phyloP scores from a whole-genome alignment of 2,329 filamentous ascomycete genomes.

The Plectosphaerella sp. region DNA sequence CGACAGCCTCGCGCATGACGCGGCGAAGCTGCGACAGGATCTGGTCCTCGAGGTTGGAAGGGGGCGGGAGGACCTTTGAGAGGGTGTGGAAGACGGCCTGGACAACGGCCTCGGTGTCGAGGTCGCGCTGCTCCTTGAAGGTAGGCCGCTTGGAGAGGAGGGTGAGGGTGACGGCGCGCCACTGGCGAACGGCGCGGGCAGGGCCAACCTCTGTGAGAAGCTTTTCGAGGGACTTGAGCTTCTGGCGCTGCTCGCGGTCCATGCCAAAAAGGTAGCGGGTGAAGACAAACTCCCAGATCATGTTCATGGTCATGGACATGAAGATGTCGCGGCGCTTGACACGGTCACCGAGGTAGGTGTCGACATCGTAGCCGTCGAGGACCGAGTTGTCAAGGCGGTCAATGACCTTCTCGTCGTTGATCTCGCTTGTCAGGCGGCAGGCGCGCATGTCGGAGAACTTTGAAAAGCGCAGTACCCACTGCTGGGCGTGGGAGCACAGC shows the following conservation, averaged over 20 bases:
- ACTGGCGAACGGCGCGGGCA: conserved; percentile 84
- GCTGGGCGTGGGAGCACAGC: conserved; percentile 91
- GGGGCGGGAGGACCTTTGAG: conserved; percentile 80
- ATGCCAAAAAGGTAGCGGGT: conserved; percentile 97
- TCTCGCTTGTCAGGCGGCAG: conserved; percentile 76
- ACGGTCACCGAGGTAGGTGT: conserved; percentile 81
- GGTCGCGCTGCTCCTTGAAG: conserved; percentile 79
- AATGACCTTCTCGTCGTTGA: conserved; percentile 89
- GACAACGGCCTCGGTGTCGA: conserved; percentile 94
- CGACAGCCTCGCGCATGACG: conserved; percentile 84
- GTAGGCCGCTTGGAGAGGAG: conserved; percentile 73
- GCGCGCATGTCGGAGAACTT: conserved; percentile 93
- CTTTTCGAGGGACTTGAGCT: conserved; percentile 94
- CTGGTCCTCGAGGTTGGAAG: conserved; percentile 72
- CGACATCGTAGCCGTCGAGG: conserved; percentile 89
- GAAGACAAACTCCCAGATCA: conserved; percentile 99
- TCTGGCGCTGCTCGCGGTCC: conserved; percentile 95
- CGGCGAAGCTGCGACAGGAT: conserved; percentile 81
- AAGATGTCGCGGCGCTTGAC: conserved; percentile 89
- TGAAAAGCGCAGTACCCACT: conserved; percentile 97
- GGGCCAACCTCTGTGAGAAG: conserved; percentile 85
- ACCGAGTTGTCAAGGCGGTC: conserved; percentile 92
- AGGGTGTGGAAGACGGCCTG: conserved; percentile 82
- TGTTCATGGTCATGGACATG: conserved; percentile 98
- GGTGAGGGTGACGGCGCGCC: conserved; percentile 92